Evolutionary conservation across 2,329 filamentous ascomycete species (phyloP).

Genomic region (Drechslerella dactyloides): DNA sequence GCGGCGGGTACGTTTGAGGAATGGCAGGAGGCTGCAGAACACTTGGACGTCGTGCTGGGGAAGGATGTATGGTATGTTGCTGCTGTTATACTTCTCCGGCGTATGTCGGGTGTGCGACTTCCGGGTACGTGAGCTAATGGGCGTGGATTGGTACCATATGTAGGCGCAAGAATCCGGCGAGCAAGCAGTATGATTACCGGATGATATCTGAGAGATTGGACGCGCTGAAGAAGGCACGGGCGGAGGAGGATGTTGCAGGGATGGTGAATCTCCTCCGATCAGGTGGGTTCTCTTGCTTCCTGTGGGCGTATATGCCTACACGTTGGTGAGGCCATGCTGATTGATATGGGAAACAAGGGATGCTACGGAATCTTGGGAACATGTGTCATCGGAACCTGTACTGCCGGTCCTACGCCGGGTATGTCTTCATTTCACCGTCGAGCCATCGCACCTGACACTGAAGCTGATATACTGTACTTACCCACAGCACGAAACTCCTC

Average conservation of each 20-base stretch:
- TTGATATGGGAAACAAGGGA: conserved; percentile 56
- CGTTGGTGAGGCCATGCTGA: not conserved
- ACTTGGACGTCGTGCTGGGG: conserved; percentile 80
- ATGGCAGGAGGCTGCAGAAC: conserved; percentile 82
- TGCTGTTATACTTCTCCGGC: not conserved
- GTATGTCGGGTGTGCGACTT: not conserved
- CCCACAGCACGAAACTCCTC: conserved; percentile 75
- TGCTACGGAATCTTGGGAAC: conserved; percentile 87
- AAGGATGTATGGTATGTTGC: conserved; percentile 74
- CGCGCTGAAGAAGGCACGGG: conserved; percentile 71
- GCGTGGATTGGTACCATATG: conserved; percentile 1
- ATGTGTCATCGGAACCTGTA: conserved; percentile 82
- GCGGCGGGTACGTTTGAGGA: conserved; percentile 77
- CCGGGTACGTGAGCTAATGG: not conserved
- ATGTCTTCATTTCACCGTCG: not conserved
- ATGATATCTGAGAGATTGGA: conserved; percentile 79
- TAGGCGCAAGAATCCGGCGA: conserved; percentile 81
- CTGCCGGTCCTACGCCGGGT: conserved; percentile 77
- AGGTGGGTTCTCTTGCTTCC: conserved; percentile 61
- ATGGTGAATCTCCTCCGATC: conserved; percentile 81
- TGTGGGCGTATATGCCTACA: not conserved
- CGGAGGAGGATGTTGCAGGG: conserved; percentile 73
- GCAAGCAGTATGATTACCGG: conserved; percentile 82
- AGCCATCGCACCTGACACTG: no score
- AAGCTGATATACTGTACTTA: not conserved